Evolutionary conservation across 441 rosid species (phyloP), one percentile per base, ranked within the genome.

Genomic region (Populus tomentosa): DNA sequence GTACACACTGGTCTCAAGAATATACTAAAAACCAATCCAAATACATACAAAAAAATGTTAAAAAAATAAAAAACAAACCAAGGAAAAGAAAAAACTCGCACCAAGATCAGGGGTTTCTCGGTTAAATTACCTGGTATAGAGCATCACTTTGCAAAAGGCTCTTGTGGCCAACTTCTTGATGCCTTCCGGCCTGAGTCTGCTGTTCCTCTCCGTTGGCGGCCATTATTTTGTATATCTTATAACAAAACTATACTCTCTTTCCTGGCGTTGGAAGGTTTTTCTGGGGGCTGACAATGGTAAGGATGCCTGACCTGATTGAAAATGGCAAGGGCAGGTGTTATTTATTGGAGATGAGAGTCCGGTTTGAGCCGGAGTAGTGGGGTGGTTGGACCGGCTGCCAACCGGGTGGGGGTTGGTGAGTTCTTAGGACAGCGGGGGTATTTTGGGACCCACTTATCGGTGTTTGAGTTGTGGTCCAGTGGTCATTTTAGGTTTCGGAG

Each of bases 1-100:
- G 80, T 94, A 94, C 75, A 95, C 99, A 80, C 99, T 95, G 1
- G 98, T 95, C 86, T 95, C 98, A 28, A 95, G 82, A 28, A 95
- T 95, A 84, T 95, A 95, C 97, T 95, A 80, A 32, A 79, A 11
- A 53, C 18, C n/a, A 33, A 13, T 16, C 30, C 7, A 23, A 69
- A 46, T 67, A 28, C 21, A 9, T 6, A n/a, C 61, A 23, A 10
- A 2, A 2, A 18, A 73, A 1, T n/a, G 30, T 7, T 26, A 72
- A 1, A 46, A n/a, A 11, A 2, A 46, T 13, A 11, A 28, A 7
- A 14, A 10, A 2, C 20, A 46, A 13, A 50, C n/a, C 59, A 50
- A 59, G 23, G 4, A 18, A 40, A 6, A 50, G n/a, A 8, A 56
- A 11, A 73, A 30, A 36, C 20, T 26, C 28, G 70, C 4, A 38